phyloP scores from a whole-genome alignment of 495 filamentous ascomycete genomes.

The Penicillium egyptiacum region DNA sequence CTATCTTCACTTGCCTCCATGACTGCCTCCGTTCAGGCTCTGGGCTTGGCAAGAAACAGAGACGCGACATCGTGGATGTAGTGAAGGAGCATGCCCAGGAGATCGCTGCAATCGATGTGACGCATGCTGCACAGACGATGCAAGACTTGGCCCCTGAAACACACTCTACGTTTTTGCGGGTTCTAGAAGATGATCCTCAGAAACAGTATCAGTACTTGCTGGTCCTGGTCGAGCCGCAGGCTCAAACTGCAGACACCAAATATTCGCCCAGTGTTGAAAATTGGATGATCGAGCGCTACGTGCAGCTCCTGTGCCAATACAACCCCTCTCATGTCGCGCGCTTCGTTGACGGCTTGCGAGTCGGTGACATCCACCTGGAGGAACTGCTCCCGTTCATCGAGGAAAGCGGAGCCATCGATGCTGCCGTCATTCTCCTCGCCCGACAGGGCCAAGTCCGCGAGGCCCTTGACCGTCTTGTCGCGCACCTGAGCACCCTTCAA shows the following conservation, averaged over 20 bases:
- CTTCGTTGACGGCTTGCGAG: slow-evolving; percentile 76
- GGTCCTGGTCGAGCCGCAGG: slow-evolving; percentile 69
- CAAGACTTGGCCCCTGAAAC: slow-evolving; percentile 64
- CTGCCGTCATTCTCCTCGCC: slow-evolving; percentile 86
- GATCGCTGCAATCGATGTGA: slow-evolving; percentile 68
- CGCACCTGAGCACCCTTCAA: slow-evolving; percentile 75
- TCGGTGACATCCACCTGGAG: slow-evolving; percentile 77
- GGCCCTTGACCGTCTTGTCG: slow-evolving; percentile 80
- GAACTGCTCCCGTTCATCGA: slow-evolving; percentile 85
- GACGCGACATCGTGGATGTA: slow-evolving; percentile 69
- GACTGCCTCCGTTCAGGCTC: slow-evolving; percentile 74
- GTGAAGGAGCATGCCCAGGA: slow-evolving; percentile 67
- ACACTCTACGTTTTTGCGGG: slow-evolving; percentile 67
- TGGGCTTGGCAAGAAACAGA: slow-evolving; percentile 70
- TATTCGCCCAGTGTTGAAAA: slow-evolving; percentile 32
- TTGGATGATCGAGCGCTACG: slow-evolving; percentile 77
- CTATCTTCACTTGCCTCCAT: slow-evolving; percentile 75
- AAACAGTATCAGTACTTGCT: slow-evolving; percentile 76
- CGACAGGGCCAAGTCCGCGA: slow-evolving; percentile 81
- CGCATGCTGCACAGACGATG: slow-evolving; percentile 67
- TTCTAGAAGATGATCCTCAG: slow-evolving; percentile 60
- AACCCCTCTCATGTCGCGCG: slow-evolving; percentile 79
- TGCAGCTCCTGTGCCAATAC: slow-evolving; percentile 85
- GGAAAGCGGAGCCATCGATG: slow-evolving; percentile 84
- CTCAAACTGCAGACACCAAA: slow-evolving; percentile 41